Evolutionary conservation across 140 eudicot genomes (phyloP), one percentile per base, ranked within the genome.

Genomic region (Ambrosia hybrid): DNA sequence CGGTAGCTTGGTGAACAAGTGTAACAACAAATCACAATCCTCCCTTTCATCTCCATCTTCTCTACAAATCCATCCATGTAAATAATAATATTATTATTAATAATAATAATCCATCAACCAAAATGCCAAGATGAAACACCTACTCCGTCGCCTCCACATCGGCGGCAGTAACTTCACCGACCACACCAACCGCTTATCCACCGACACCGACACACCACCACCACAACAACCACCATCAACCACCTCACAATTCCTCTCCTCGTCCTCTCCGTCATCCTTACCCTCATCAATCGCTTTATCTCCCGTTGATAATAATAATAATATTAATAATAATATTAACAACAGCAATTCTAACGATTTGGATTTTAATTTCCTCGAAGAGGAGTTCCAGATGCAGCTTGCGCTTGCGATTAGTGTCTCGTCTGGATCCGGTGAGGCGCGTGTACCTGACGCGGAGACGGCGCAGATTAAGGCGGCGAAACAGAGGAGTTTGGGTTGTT

Each of bases 391-490:
- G 85, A 82, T 93, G 81, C 96, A 93, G 64, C 81, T 93, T 76
- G 98, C 98, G 17, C 72, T 93, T 63, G 98, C 98, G 82, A 83
- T 93, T 39, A 93, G 98, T 65, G 97, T 86, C 3, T 93, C 98
- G 43, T 95, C 85, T 59, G 84, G 85, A 33, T 92, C 86, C 73
- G 83, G 71, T 3, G 84, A 78, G 72, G 67, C 76, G 9, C 67
- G 83, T 64, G 87, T 79, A 36, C 77, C 80, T 14, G 98, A 92
- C 65, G 81, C 91, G 17, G 96, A 93, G 55, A 76, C 92, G 3
- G 93, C 88, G 6, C 96, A 89, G 82, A 93, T 93, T 81, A 85
- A 82, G 75, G 83, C 73, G 2, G 84, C 76, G 72, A 67, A 74
- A 6, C 64, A 76, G 72, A 64, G 74, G 9, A 64, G 83, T 64